Evolutionary conservation across 2,329 filamentous ascomycete species (phyloP), one percentile per base, ranked within the genome.

Genomic region (Xylaria sp.): DNA sequence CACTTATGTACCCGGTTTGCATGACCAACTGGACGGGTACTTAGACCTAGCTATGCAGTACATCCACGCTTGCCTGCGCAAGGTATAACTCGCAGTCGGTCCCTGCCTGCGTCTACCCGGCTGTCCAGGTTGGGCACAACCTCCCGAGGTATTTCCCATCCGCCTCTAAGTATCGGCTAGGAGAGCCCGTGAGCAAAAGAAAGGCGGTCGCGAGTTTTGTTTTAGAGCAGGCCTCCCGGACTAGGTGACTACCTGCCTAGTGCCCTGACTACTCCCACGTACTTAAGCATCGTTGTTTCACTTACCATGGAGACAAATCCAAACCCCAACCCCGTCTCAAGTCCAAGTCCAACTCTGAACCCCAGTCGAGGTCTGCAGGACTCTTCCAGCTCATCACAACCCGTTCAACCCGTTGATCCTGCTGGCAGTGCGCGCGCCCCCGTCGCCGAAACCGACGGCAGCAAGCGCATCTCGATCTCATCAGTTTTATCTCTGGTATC

Each of bases 401-500:
- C 23, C 23, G 23, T 30, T 30, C 68, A 67, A 46, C 73, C 82
- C 53, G 78, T 81, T 53, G 84, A 87, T 58, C 70, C 79, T 47
- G 74, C 80, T 53, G 70, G 78, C 63, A 74, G 74, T 52, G 69
- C 76, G 47, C 76, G 76, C 55, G 76, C 78, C 18, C 82, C 82
- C 10, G 72, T 78, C 60, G 80, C 80, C 10, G 68, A 71, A 19
- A 78, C 87, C 46, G 78, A 71, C 39, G 53, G 56, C 3, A 65
- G 78, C 50, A 88, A 90, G 68, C 84, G 89, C 54, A 79, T 89
- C 70, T 92, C 89, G 23, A 82, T 88, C 61, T 90, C 87, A 6
- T 92, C 89, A 0, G 76, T 90, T 54, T 88, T 89, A 69, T 91
- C 88, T 37, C 75, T 89, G 23, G 83, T 83, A 50, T 89, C 87